These are phyloP conservation scores for Calonectria fujianensis DNA, from an alignment of 2,329 filamentous ascomycete genomes.

Conservation along the genomic window DNA sequence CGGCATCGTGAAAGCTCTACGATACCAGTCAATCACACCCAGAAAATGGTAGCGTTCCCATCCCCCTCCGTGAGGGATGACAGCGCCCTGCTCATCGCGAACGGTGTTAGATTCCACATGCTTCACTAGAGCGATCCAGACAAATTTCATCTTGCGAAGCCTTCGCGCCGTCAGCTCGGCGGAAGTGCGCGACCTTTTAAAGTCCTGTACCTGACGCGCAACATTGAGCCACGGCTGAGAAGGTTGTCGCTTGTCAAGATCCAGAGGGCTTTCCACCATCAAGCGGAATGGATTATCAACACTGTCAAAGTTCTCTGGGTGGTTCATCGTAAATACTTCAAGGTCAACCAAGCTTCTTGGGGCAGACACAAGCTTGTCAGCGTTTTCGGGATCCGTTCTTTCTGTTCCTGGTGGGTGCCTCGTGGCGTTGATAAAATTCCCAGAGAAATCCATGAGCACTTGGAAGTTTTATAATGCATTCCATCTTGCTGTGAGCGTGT, in stretches of 20 bases:
- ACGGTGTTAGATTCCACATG: not conserved
- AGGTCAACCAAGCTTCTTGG: not conserved
- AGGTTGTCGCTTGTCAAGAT: not conserved
- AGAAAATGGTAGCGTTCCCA: conserved; percentile 16
- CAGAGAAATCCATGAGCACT: no score
- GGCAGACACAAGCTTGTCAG: not conserved
- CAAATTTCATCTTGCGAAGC: not conserved
- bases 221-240: not conserved
- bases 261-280: not conserved
- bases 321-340: not conserved
- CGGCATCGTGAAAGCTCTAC: not conserved
- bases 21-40: conserved; percentile 25
- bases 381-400: not conserved
- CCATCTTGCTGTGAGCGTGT: not conserved
- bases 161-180: not conserved
- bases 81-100: not conserved
- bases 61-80: not conserved
- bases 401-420: not conserved
- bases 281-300: not conserved
- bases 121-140: conserved; percentile 13
- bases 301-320: not conserved
- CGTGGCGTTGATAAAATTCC: not conserved
- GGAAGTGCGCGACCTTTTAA: not conserved
- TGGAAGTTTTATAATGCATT: not conserved
- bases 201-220: not conserved